Percentiles rank a stretch among this genome's conserved stretches.
Evolutionary conservation across 2,329 filamentous ascomycete genomes (phyloP).

Genomic region (Cytospora piceae): DNA sequence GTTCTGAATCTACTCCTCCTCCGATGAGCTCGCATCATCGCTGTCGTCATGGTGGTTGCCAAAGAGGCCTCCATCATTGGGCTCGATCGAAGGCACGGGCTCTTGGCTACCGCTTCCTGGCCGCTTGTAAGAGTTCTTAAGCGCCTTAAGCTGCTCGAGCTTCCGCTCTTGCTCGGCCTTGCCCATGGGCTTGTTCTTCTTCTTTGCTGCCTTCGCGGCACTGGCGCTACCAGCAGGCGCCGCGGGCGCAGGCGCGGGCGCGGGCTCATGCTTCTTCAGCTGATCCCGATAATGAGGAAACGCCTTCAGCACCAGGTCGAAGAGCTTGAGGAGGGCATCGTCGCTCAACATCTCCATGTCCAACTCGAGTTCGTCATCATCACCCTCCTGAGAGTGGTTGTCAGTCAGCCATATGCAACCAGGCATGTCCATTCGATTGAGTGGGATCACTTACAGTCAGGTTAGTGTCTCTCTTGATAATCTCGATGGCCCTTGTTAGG

Average conservation of each 20-base stretch:
- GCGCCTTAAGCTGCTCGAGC: constrained; percentile 65
- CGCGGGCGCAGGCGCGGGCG: constrained; percentile 30
- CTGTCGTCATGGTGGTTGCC: constrained; percentile 42
- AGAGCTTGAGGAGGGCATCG: constrained; percentile 59
- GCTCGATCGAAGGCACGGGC: constrained; percentile 44
- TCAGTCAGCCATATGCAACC: constrained; percentile 35
- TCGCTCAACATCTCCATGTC: constrained; percentile 62
- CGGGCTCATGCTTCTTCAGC: constrained; percentile 39
- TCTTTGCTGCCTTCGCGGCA: constrained; percentile 53
- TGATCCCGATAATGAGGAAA: constrained; percentile 43
- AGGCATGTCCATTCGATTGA: not conserved
- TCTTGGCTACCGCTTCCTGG: constrained; percentile 53
- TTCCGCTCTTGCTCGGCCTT: constrained; percentile 71
- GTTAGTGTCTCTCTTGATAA: constrained; percentile 86
- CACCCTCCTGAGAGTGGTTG: constrained; percentile 53
- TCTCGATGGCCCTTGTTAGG: constrained; percentile 79
- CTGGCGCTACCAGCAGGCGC: constrained; percentile 24
- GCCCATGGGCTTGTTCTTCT: constrained; percentile 80
- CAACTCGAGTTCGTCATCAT: constrained; percentile 61
- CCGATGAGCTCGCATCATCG: constrained; percentile 60
- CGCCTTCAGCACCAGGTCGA: constrained; percentile 47
- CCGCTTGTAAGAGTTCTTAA: constrained; percentile 55
- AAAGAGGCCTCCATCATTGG: constrained; percentile 37
- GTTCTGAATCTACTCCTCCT: constrained; percentile 38
- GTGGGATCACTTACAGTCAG: constrained; percentile 61